phyloP scores from a whole-genome alignment of 345 rosid species.

The Hibiscus trionum region DNA sequence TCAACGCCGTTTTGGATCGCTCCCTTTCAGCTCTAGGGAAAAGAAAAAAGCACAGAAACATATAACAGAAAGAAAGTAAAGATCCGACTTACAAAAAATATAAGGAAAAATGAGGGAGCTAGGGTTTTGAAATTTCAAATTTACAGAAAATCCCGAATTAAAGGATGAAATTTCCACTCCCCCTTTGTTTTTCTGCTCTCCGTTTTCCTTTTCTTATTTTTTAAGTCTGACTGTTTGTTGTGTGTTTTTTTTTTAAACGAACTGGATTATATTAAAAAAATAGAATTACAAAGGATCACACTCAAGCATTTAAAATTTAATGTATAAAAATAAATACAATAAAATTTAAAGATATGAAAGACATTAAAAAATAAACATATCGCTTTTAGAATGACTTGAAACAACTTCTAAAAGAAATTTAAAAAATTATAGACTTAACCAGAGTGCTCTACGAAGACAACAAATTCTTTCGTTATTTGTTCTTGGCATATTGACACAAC shows the following conservation, averaged over 20 bases:
- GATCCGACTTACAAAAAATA: neutral
- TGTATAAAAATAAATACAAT: no score
- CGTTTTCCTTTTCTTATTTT: neutral
- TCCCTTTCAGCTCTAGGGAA: constrained; percentile 10
- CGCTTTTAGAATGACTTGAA: no score
- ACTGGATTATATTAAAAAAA: no score
- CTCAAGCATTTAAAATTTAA: no score
- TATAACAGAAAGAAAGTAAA: neutral
- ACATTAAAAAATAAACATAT: no score
- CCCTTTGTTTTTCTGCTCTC: neutral
- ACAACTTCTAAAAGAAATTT: no score
- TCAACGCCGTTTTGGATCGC: constrained; percentile 13
- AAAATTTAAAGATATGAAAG: no score
- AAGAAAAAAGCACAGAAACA: neutral
- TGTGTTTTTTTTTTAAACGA: neutral
- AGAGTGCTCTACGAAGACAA: no score
- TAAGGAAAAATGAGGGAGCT: neutral
- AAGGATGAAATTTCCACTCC: neutral
- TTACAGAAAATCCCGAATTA: neutral
- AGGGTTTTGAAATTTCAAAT: neutral
- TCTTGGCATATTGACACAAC: no score
- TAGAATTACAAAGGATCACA: no score
- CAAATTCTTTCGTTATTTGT: no score
- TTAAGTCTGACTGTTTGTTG: neutral
- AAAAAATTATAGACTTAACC: no score